A percentile compares a stretch with the other conserved stretches of the same genome.
Evolutionary conservation across 495 filamentous ascomycete genomes (phyloP).

Genomic region (Trypethelium eluteriae): DNA sequence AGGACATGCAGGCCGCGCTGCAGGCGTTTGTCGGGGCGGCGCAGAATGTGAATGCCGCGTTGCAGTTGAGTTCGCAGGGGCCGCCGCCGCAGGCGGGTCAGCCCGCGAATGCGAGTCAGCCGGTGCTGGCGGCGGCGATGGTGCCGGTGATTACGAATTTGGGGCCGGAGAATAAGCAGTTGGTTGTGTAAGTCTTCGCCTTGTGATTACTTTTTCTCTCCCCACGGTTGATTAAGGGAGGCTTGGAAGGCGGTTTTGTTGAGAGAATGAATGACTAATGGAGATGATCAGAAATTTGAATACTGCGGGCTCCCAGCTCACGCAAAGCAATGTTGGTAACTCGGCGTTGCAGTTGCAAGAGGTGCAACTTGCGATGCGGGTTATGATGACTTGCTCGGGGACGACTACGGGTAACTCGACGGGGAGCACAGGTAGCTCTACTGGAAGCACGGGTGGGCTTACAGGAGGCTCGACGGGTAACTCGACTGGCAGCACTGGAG

Average conservation of each 20-base stretch:
- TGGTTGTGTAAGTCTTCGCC: not conserved
- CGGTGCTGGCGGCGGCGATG: constrained; percentile 1
- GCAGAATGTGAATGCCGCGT: not conserved
- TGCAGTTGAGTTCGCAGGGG: not conserved
- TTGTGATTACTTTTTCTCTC: not conserved
- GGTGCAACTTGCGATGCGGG: not conserved
- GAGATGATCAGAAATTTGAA: not conserved
- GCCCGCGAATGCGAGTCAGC: not conserved
- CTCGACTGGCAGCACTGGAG: not conserved
- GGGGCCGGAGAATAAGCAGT: not conserved
- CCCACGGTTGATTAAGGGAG: not conserved
- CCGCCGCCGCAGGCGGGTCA: not conserved
- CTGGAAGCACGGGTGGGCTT: not conserved
- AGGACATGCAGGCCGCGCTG: not conserved
- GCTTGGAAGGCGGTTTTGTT: not conserved
- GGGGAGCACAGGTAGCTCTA: not conserved
- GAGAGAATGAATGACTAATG: not conserved
- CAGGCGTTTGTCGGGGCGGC: not conserved
- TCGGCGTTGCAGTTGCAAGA: constrained; percentile 10
- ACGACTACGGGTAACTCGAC: not conserved
- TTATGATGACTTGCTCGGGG: not conserved
- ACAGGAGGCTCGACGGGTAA: not conserved
- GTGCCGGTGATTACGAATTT: constrained; percentile 3
- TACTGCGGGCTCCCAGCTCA: not conserved
- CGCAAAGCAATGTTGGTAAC: not conserved